Evolutionary conservation across 805 yeast species (phyloP), one percentile per base, ranked within the genome.

Genomic region (Metschnikowia orientalis): DNA sequence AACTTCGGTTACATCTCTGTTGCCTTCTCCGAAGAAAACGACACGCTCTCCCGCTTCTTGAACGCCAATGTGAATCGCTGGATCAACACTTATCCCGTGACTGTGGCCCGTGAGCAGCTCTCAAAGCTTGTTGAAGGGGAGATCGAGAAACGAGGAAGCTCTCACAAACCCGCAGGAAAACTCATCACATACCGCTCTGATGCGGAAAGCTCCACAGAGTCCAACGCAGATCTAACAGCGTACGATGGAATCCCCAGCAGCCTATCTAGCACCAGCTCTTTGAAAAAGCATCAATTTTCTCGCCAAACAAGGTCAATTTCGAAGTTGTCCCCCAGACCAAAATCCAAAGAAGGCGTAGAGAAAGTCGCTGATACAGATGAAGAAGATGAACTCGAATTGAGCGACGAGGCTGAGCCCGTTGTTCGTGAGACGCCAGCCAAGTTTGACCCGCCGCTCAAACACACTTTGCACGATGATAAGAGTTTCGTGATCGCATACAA

Each of bases 401-500:
- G n/a, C 8, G 25, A 23, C 8, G 27, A 30, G 4, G 32, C 28
- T 8, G 37, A 18, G 16, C 35, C 34, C 11, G 19, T 28, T 8
- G 16, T 25, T 7, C 27, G 37, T 8, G 63, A 58, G 36, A 39
- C 30, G 2, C 70, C 71, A 4, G 60, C 61, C 1, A 40, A 56
- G 18, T 79, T 78, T 19, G 49, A 59, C 4, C 71, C 72, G 2
- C 62, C 67, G 4, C 54, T 83, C 30, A 64, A 62, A 19, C 69
- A 73, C 42, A 59, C 58, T 11, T 79, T 87, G 47, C 53, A 59
- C 16, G 81, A 78, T 45, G 72, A 71, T 4, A 69, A 75, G 24
- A 55, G 60, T 1, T 71, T 83, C 42, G 69, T 71, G 4, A 71
- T 90, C 6, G 68, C 78, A 1, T 71, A 75, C 38, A 68, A 74